These are phyloP conservation scores for Annona squamosa DNA, from an alignment of 164 flowering plant genomes.

Conservation along the genomic window DNA sequence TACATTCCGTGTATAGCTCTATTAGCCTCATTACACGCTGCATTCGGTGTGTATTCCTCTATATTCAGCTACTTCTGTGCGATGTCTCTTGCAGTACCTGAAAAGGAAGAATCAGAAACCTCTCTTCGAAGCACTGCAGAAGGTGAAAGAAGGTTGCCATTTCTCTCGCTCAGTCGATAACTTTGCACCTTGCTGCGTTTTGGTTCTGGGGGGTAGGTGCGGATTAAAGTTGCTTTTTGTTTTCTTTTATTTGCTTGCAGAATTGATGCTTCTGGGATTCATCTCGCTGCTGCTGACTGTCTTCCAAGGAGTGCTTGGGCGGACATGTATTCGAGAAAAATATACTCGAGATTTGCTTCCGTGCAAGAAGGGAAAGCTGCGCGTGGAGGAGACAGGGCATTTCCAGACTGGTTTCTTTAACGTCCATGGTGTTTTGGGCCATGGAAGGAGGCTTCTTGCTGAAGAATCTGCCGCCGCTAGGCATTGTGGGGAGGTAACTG, in stretches of 20 bases:
- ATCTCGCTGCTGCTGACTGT: conserved; percentile 64
- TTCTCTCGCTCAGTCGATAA: not conserved
- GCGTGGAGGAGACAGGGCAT: not conserved
- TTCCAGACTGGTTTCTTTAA: not conserved
- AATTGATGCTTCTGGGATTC: conserved; percentile 81
- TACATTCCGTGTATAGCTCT: not conserved
- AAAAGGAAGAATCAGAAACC: conserved; percentile 66
- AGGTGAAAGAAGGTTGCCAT: conserved; percentile 68
- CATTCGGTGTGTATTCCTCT: not conserved
- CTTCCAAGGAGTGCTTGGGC: conserved; percentile 33
- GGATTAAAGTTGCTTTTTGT: not conserved
- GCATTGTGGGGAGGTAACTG: conserved; percentile 20
- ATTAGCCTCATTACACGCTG: not conserved
- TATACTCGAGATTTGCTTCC: conserved; percentile 41
- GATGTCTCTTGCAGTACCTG: conserved; percentile 29
- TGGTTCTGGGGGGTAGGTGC: not conserved
- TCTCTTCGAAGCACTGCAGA: conserved; percentile 66
- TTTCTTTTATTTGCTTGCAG: conserved; percentile 23
- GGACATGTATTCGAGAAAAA: conserved; percentile 36
- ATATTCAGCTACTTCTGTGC: not conserved
- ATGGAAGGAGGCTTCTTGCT: conserved; percentile 28
- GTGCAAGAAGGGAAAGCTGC: conserved; percentile 24
- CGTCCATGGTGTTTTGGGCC: conserved; percentile 2
- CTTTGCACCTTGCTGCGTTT: not conserved
- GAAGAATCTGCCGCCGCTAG: conserved; percentile 13